Evolutionary conservation across 345 rosid species (phyloP).

Genomic region (Moringa oleifera): DNA sequence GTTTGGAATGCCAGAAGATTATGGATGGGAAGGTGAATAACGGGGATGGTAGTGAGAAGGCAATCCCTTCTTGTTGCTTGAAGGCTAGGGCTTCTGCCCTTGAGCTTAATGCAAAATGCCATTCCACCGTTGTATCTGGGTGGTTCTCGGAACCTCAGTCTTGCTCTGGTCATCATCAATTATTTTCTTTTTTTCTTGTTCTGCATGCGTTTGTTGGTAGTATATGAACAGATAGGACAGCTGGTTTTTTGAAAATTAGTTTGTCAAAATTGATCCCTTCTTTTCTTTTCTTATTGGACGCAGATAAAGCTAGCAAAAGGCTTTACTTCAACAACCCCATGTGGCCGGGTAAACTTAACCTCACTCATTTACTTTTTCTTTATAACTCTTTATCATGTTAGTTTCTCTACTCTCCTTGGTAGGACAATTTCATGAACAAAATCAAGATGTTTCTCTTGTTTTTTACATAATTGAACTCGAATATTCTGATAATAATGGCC

Average conservation of each 20-base stretch:
- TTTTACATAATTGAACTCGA: too few relatives aligned
- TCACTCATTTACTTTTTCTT: neutral
- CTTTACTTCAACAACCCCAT: slow-evolving; percentile 92
- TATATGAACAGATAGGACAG: neutral
- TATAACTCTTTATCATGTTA: too few relatives aligned
- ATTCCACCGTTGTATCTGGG: slow-evolving; percentile 97
- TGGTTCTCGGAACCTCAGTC: slow-evolving; percentile 84
- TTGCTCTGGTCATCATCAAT: slow-evolving; percentile 45
- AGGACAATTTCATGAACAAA: too few relatives aligned
- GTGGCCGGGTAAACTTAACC: slow-evolving; percentile 78
- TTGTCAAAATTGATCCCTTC: slow-evolving; percentile 10
- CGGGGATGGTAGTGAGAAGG: slow-evolving; percentile 41
- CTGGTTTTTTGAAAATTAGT: neutral
- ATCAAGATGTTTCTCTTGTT: neutral
- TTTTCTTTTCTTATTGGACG: slow-evolving; percentile 7
- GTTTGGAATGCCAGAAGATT: slow-evolving; percentile 95
- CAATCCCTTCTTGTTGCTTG: slow-evolving; percentile 84
- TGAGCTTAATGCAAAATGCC: slow-evolving; percentile 83
- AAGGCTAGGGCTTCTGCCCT: slow-evolving; percentile 80
- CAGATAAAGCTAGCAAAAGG: slow-evolving; percentile 48
- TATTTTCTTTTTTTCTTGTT: neutral
- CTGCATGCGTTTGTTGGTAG: neutral
- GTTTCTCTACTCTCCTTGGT: neutral
- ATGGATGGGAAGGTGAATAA: slow-evolving; percentile 94
- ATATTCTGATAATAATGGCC: neutral